phyloP scores from a whole-genome alignment of 2,329 filamentous ascomycete species.

The Aspergillus felis region DNA sequence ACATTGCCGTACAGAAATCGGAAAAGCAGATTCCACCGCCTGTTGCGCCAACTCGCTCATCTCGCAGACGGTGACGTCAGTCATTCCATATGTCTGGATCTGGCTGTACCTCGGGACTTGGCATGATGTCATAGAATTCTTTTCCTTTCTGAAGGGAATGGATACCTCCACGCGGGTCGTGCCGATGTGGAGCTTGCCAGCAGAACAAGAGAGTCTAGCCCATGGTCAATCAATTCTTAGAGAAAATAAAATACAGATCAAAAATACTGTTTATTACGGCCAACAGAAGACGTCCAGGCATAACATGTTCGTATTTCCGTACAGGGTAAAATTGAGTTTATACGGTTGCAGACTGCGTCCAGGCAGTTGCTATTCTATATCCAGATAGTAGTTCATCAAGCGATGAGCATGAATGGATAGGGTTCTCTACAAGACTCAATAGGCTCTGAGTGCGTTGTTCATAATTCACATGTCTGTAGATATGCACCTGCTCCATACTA shows the following conservation, averaged over 20 bases:
- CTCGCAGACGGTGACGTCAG: neutral
- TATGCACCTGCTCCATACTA: neutral
- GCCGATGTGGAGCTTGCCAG: constrained; percentile 11
- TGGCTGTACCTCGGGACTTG: neutral
- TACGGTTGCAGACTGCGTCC: neutral
- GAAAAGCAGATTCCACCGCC: neutral
- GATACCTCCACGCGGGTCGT: constrained; percentile 16
- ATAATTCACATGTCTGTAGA: neutral
- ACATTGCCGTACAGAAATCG: neutral
- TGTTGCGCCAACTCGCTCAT: neutral
- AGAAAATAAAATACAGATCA: neutral
- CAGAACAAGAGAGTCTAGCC: too few species aligned
- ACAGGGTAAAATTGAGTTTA: neutral
- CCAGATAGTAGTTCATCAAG: neutral
- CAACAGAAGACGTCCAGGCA: neutral
- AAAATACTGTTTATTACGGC: neutral
- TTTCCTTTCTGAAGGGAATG: constrained; percentile 1
- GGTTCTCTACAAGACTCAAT: neutral
- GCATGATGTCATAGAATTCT: neutral
- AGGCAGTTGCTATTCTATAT: too few species aligned
- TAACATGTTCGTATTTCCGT: neutral
- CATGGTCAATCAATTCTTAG: neutral
- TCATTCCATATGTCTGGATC: neutral
- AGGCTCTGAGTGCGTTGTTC: neutral
- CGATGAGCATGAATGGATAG: neutral